These are phyloP conservation scores for Anisogramma anomala DNA, from an alignment of 2,329 filamentous ascomycete species.

Conservation along the genomic window DNA sequence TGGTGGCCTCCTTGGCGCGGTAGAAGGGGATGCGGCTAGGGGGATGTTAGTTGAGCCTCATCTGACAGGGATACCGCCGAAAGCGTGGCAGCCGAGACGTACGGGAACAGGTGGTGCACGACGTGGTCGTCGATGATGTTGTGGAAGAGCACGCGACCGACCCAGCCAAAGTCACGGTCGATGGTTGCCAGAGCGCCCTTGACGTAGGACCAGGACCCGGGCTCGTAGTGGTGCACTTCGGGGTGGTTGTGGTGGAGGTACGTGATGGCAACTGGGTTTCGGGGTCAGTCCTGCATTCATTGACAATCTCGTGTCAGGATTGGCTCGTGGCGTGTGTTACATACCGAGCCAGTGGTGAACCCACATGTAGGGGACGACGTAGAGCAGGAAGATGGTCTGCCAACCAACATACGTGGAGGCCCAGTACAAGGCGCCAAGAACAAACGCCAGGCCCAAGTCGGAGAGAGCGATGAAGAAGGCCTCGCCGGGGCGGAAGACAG, in stretches of 20 bases:
- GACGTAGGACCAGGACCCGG: constrained; percentile 48
- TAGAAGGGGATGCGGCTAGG: constrained; percentile 45
- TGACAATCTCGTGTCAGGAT: background rate
- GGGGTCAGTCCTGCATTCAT: constrained; percentile 1
- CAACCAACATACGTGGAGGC: constrained; percentile 41
- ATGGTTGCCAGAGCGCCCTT: constrained; percentile 52
- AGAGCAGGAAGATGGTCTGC: constrained; percentile 46
- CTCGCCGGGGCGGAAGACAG: constrained; percentile 49
- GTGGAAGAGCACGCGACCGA: constrained; percentile 55
- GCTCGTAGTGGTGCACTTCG: constrained; percentile 46
- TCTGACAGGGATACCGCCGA: background rate
- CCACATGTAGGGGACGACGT: constrained; percentile 56
- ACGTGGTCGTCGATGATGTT: constrained; percentile 55
- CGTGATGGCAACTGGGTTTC: constrained; percentile 51
- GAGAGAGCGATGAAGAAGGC: constrained; percentile 44
- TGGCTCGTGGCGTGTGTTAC: too few relatives aligned
- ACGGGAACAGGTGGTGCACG: constrained; percentile 51
- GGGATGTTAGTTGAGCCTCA: background rate
- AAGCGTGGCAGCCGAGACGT: constrained; percentile 18
- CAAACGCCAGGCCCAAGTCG: constrained; percentile 47
- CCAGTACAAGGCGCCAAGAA: constrained; percentile 38
- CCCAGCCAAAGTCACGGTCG: constrained; percentile 53
- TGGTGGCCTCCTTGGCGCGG: constrained; percentile 46
- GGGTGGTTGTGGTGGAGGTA: constrained; percentile 63
- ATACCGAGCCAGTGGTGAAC: constrained; percentile 58